These are phyloP conservation scores for Diatrype stigma DNA, from an alignment of 2,329 filamentous ascomycete species.

Conservation along the genomic window DNA sequence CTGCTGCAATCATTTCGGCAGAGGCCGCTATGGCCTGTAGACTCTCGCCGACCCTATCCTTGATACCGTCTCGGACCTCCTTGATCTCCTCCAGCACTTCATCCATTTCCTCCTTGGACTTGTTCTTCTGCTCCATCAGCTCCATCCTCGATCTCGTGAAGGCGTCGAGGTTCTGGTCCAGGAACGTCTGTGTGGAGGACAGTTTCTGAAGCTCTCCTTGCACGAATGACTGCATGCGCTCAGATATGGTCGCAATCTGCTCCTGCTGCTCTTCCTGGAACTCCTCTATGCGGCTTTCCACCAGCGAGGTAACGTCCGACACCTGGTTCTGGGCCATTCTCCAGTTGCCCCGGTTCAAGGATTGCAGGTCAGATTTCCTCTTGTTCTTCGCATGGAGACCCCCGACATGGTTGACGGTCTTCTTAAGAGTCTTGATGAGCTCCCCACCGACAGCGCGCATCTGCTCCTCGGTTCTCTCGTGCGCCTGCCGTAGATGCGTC, in stretches of 20 bases:
- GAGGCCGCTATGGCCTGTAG: conserved; percentile 77
- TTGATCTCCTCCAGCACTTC: conserved; percentile 89
- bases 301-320: conserved; percentile 66
- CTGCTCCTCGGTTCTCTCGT: conserved; percentile 77
- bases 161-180: conserved; percentile 63
- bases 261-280: conserved; percentile 71
- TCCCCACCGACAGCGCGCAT: conserved; percentile 69
- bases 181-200: conserved; percentile 62
- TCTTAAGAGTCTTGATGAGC: conserved; percentile 72
- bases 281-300: conserved; percentile 70
- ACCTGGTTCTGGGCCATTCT: conserved; percentile 71
- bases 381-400: conserved; percentile 82
- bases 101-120: conserved; percentile 82
- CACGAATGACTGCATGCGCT: conserved; percentile 74
- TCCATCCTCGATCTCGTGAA: conserved; percentile 67
- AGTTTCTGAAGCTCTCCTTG: conserved; percentile 69
- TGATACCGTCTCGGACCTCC: conserved; percentile 81
- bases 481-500: conserved; percentile 72
- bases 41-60: conserved; percentile 78
- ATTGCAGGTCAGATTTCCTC: conserved; percentile 79
- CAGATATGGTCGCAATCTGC: conserved; percentile 63
- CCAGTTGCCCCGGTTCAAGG: conserved; percentile 76
- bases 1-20: conserved; percentile 82
- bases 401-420: conserved; percentile 75
- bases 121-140: conserved; percentile 62